Percentiles rank a stretch among this genome's conserved stretches.
phyloP scores from a whole-genome alignment of 176 grass and related monocot species.

The Puccinellia tenuiflora region DNA sequence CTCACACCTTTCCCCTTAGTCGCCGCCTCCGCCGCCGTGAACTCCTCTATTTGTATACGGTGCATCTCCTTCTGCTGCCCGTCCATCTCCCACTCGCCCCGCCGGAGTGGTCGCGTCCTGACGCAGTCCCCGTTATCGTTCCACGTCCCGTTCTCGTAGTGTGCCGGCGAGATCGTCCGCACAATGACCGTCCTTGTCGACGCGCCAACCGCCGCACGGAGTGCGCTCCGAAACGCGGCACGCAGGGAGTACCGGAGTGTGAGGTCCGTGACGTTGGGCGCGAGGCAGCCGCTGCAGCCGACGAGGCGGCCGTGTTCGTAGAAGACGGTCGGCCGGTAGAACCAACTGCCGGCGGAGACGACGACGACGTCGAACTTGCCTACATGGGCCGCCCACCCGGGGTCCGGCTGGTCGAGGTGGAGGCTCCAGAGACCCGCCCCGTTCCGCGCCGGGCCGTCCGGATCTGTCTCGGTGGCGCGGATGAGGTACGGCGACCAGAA shows the following conservation, averaged over 20 bases:
- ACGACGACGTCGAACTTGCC: slow-evolving; percentile 36
- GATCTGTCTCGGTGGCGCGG: slow-evolving; percentile 23
- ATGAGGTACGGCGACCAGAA: slow-evolving; percentile 56
- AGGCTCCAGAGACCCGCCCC: slow-evolving; percentile 26
- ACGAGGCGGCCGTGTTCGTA: slow-evolving; percentile 25
- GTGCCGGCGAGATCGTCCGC: slow-evolving; percentile 41
- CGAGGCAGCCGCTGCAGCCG: slow-evolving; percentile 34
- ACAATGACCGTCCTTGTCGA: slow-evolving; percentile 32
- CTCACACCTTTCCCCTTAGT: too few species aligned
- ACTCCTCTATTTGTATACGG: too few species aligned
- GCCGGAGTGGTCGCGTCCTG: slow-evolving; percentile 17
- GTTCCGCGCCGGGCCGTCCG: neutral
- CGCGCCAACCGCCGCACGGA: neutral
- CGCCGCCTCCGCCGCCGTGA: too few species aligned
- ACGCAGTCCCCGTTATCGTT: slow-evolving; percentile 36
- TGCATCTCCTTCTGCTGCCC: slow-evolving; percentile 39
- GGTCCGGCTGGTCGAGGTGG: slow-evolving; percentile 40
- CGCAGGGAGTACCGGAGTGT: too few species aligned
- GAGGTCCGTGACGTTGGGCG: slow-evolving; percentile 36
- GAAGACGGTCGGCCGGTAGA: slow-evolving; percentile 36
- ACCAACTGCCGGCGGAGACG: slow-evolving; percentile 53
- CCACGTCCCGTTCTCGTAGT: slow-evolving; percentile 65
- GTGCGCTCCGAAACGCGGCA: slow-evolving; percentile 28
- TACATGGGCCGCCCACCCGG: neutral
- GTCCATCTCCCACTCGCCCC: slow-evolving; percentile 33